Base-by-base conservation (phyloP, 2,329 filamentous ascomycete genomes). In the Apiospora kogelbergensis region DNA sequence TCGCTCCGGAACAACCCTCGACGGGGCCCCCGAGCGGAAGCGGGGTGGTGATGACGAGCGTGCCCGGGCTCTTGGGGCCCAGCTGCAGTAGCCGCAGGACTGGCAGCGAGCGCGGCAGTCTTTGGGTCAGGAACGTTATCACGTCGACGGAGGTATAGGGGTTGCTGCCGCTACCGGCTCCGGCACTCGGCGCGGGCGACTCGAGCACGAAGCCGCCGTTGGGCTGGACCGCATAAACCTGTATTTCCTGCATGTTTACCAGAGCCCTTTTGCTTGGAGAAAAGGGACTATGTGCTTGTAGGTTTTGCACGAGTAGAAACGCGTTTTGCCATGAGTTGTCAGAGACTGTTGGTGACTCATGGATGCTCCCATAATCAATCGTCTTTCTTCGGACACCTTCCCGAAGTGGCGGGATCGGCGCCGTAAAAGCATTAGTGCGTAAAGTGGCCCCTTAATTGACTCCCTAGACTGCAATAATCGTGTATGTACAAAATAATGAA, bases 31-130 rank as follows among this genome's bases (percentile, higher is more conserved):
- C n/a, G 66, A 67, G 33, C n/a, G 44, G 41, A 22, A 65, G 37
- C 44, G 44, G 44, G 30, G 66, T 67, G 17, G 66, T 67, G 46
- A 67, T 67, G 20, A 67, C 30, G 15, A 67, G 46, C 7, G 66
- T 67, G 11, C 46, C 66, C 30, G 30, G 44, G 33, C 20, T 41
- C 7, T 22, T 37, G 4, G 44, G 44, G 10, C 45, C 42, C 7
- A 67, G 13, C 46, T 67, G 66, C 10, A 67, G 45, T 6, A 48
- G 5, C 3, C 66, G 20, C 24, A 67, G 15, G 17, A 67, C 48
- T 17, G 66, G 66, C 30, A 67, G 66, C 20, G 66, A 57, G n/a
- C 17, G 40, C 10, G 66, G 66, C 1, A 67, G 33, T 17, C 66
- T 10, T 9, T 24, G 45, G 46, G 66, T 67, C 26, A 67, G 46